Percentiles rank a stretch among this genome's conserved stretches.
Evolutionary conservation across 768 basidiomycete genomes (phyloP).

Genomic region (Termitomyces sp.): DNA sequence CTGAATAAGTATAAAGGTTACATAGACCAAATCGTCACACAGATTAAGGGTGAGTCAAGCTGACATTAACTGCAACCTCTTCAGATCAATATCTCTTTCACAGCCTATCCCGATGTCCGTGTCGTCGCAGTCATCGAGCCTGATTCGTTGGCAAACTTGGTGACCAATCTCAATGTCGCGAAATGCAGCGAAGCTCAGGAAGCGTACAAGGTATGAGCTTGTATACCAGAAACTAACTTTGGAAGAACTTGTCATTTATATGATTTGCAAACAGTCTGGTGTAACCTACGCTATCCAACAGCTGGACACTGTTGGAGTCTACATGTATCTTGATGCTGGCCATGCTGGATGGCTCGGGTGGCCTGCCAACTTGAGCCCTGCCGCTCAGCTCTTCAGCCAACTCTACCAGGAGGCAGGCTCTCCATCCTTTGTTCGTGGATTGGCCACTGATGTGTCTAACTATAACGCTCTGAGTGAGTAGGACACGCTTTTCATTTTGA

Average conservation of each 20-base stretch:
- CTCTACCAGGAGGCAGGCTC: slow-evolving; percentile 46
- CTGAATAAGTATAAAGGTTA: slow-evolving; percentile 50
- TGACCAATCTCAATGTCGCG: slow-evolving; percentile 56
- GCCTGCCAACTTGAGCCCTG: slow-evolving; percentile 56
- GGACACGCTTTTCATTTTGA: not conserved
- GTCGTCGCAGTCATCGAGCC: slow-evolving; percentile 64
- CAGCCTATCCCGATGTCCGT: slow-evolving; percentile 53
- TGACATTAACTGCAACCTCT: not conserved
- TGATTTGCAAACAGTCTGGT: slow-evolving; percentile 24
- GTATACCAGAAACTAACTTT: not conserved
- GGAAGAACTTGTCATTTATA: not conserved
- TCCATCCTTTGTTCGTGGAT: slow-evolving; percentile 49
- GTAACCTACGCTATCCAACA: slow-evolving; percentile 53
- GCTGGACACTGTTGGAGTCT: slow-evolving; percentile 48
- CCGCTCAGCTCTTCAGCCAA: slow-evolving; percentile 46
- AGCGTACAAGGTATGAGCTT: slow-evolving; percentile 36
- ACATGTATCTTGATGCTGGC: slow-evolving; percentile 58
- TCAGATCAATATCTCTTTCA: not conserved
- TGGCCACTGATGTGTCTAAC: slow-evolving; percentile 54
- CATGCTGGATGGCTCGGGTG: slow-evolving; percentile 67
- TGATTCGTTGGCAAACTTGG: slow-evolving; percentile 62
- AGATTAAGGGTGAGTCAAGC: slow-evolving; percentile 37
- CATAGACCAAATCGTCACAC: slow-evolving; percentile 56
- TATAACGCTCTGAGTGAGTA: slow-evolving; percentile 33
- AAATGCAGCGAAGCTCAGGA: slow-evolving; percentile 52